Conservation (phyloP, 202 grass and related monocot species). For the Panicum virgatum region DNA sequence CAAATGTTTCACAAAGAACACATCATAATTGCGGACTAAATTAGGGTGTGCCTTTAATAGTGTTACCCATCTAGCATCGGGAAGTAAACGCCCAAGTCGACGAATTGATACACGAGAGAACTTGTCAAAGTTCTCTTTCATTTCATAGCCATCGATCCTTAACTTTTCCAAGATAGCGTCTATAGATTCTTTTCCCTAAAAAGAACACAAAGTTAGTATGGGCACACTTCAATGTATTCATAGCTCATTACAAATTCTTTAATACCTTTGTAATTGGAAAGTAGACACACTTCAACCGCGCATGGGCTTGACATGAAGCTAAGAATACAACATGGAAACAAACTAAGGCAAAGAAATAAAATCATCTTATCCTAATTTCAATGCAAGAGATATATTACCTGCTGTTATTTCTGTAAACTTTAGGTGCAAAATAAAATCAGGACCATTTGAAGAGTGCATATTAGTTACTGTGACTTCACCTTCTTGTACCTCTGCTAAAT, state of each 20-base stretch:
- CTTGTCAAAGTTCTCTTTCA: conserved; percentile 54
- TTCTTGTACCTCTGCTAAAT: conserved; percentile 57
- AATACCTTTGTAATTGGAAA: conserved; percentile 65
- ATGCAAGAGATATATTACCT: conserved; percentile 17
- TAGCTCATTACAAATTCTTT: conserved; percentile 19
- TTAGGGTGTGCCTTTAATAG: neutral
- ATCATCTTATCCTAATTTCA: neutral
- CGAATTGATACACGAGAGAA: conserved; percentile 60
- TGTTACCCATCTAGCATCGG: conserved; percentile 70
- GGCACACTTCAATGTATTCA: neutral
- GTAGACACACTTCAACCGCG: conserved; percentile 57
- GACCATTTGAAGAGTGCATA: conserved; percentile 59
- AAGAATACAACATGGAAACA: conserved; percentile 22
- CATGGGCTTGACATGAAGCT: conserved; percentile 42
- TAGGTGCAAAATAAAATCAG: conserved; percentile 50
- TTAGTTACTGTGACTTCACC: conserved; percentile 55
- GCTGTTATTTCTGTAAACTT: conserved; percentile 14
- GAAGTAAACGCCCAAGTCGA: conserved; percentile 57
- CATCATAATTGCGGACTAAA: neutral
- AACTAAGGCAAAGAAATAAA: neutral
- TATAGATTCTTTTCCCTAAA: conserved; percentile 55
- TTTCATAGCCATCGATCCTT: conserved; percentile 26
- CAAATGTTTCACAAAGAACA: neutral
- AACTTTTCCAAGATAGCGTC: conserved; percentile 50
- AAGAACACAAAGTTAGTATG: conserved; percentile 17